Conservation (phyloP, 1,284 basidiomycete genomes). For the Cutaneotrichosporon dermatis region DNA sequence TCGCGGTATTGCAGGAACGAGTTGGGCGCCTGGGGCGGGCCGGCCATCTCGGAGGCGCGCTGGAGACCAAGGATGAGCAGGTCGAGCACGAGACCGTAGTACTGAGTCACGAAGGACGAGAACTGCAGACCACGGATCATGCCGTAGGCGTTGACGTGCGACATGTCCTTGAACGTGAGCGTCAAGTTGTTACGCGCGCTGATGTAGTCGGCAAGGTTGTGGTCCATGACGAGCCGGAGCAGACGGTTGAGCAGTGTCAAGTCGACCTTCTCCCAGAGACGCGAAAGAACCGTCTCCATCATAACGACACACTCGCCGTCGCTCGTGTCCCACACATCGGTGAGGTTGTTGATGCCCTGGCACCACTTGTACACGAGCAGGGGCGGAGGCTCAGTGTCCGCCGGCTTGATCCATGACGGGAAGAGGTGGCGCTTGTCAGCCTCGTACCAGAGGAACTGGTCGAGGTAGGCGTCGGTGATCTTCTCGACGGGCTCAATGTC, state of each 20-base stretch:
- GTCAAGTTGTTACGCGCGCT: constrained; percentile 96
- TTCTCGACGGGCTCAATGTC: constrained; percentile 98
- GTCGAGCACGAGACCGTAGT: constrained; percentile 86
- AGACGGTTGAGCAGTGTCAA: constrained; percentile 88
- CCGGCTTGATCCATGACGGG: constrained; percentile 96
- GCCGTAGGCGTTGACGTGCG: constrained; percentile 55
- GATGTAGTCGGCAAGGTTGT: constrained; percentile 96
- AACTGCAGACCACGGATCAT: constrained; percentile 93
- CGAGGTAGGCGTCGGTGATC: constrained; percentile 94
- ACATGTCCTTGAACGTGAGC: constrained; percentile 79
- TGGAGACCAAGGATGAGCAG: constrained; percentile 88
- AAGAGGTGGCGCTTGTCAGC: constrained; percentile 96
- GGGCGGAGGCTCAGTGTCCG: constrained; percentile 91
- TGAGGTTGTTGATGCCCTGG: constrained; percentile 58
- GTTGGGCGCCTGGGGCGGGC: constrained; percentile 89
- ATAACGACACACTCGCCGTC: constrained; percentile 95
- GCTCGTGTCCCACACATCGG: constrained; percentile 92
- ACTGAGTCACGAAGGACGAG: constrained; percentile 95
- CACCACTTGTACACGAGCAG: constrained; percentile 87
- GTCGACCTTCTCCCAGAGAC: constrained; percentile 97
- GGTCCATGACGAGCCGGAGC: constrained; percentile 87
- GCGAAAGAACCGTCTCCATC: constrained; percentile 93
- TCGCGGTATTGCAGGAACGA: constrained; percentile 95
- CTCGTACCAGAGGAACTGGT: constrained; percentile 68
- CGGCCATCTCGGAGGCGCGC: constrained; percentile 93